Evolutionary conservation across 2,329 filamentous ascomycete species (phyloP).

Genomic region (Coniochaeta sp.): DNA sequence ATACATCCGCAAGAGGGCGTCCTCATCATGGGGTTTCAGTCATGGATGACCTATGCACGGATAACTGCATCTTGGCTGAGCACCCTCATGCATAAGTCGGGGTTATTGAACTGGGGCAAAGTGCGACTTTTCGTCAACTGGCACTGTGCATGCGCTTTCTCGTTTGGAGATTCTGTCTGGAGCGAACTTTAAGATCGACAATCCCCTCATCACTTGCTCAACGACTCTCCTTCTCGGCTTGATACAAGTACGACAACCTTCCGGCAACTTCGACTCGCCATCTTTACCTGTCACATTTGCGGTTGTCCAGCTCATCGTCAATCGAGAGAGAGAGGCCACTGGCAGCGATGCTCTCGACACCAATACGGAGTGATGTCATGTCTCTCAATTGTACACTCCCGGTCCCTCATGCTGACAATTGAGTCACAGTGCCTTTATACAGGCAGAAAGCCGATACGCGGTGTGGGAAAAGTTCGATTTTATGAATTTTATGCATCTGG

Average conservation of each 20-base stretch:
- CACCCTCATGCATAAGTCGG: neutral
- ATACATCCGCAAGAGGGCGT: slow-evolving; percentile 7
- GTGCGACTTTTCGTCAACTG: neutral
- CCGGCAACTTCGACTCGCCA: too few relatives aligned
- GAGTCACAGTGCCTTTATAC: neutral
- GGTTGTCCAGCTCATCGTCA: neutral
- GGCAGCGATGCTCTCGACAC: too few relatives aligned
- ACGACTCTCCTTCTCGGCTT: too few relatives aligned
- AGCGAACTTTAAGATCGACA: neutral
- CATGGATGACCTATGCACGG: neutral
- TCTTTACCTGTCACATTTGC: too few relatives aligned
- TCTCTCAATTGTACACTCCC: too few relatives aligned
- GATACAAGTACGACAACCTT: too few relatives aligned
- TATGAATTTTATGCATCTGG: neutral
- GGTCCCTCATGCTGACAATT: neutral
- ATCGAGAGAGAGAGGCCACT: neutral
- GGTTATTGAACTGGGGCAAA: too few relatives aligned
- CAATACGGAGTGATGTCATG: neutral
- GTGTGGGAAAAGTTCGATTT: neutral
- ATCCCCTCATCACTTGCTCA: neutral
- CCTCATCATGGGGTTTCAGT: neutral
- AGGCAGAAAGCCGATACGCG: neutral
- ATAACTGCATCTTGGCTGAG: neutral
- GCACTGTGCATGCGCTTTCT: too few relatives aligned
- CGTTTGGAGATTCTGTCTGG: too few relatives aligned